These are phyloP conservation scores for Metarhizium album DNA, from an alignment of 2,329 filamentous ascomycete species.

Conservation along the genomic window DNA sequence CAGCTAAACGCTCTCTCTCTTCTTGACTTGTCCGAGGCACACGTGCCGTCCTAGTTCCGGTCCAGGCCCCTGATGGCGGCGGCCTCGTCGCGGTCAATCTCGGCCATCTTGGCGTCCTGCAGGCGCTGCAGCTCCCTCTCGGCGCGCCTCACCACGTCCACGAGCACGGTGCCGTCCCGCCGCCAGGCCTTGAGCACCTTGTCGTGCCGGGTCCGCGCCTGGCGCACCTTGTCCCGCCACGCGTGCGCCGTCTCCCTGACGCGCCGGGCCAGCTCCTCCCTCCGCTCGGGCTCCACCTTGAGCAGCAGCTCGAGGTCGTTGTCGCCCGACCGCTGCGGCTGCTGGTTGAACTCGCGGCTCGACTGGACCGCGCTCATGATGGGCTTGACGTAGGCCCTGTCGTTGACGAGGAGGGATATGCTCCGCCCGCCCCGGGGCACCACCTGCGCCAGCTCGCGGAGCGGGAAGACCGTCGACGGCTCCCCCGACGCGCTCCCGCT, in stretches of 20 bases:
- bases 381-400: constrained; percentile 36
- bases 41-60: constrained; percentile 10
- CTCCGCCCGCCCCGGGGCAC: constrained; percentile 34
- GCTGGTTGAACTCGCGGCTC: constrained; percentile 46
- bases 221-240: constrained; percentile 40
- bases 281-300: constrained; percentile 40
- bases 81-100: constrained; percentile 39
- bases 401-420: constrained; percentile 31
- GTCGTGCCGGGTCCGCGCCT: constrained; percentile 35
- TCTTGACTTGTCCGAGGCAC: too few species aligned
- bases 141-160: constrained; percentile 38
- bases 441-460: constrained; percentile 45
- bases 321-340: constrained; percentile 46
- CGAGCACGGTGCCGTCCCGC: constrained; percentile 30
- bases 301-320: constrained; percentile 49
- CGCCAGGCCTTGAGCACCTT: constrained; percentile 39
- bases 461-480: constrained; percentile 29
- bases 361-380: constrained; percentile 45
- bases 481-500: constrained; percentile 18
- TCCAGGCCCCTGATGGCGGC: constrained; percentile 32
- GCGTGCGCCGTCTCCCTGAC: constrained; percentile 35
- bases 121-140: constrained; percentile 36
- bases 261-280: constrained; percentile 33
- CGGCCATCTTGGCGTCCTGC: constrained; percentile 43
- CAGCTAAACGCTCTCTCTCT: too few species aligned